Base-by-base conservation (phyloP, 441 rosid species). In the Populus hybrid region DNA sequence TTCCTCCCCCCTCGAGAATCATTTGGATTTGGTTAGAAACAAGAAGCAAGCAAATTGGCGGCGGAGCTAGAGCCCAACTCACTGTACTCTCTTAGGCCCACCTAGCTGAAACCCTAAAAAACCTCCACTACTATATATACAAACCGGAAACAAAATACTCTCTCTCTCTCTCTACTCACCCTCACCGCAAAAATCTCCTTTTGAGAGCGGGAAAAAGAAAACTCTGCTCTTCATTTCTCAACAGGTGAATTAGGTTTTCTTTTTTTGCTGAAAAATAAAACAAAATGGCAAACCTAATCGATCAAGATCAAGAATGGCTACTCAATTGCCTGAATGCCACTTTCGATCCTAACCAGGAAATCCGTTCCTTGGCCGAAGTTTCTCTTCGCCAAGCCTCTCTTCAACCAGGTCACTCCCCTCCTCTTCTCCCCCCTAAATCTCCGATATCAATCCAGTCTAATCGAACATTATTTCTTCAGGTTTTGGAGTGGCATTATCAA, bases 291-390 rank as follows among this genome's bases (percentile, higher is more conserved):
- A 81, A 81, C 59, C 61, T 82, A 71, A 80, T 88, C 66, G 98
- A 94, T 87, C 89, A 87, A 83, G 98, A 96, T 83, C 97, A 93
- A 83, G 93, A 94, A 72, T 96, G 99, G 99, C 89, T 96, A 9
- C 88, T 94, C 59, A 91, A 89, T 77, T 94, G 97, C 88, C 87
- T 96, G 81, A 85, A 91, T 75, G 97, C 98, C 63, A 92, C 94
- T 63, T 94, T 95, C 33, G 99, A 95, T 82, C 97, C 94, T 75
- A 89, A 84, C 84, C 93, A 88, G 73, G 91, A 88, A 73, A 89
- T 93, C 83, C 97, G 98, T 75, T 91, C 97, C 42, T 94, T 90
- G 81, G 94, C 99, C 0, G 99, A 96, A 86, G 86, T 92, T 66
- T 93, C 97, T n/a, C 97, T 96, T 64, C 77, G 82, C 78, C 97